Evolutionary conservation across 371 early-diverging fungal genomes (phyloP), one percentile per base, ranked within the genome.

Genomic region (Rhizopus sp.): DNA sequence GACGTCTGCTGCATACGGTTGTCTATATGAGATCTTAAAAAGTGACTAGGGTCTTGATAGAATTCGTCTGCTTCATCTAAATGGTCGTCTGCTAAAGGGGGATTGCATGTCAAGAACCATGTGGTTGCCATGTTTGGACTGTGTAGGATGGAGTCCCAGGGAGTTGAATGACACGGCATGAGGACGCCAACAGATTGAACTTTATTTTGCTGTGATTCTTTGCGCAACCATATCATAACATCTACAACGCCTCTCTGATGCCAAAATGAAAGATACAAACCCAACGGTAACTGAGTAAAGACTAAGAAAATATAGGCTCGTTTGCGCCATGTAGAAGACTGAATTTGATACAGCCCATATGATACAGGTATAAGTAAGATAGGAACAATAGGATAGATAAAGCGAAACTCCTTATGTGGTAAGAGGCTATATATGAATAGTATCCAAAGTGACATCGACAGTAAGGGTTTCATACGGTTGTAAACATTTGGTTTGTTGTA

Each of bases 81-180:
- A 31, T 31, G 34, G 4, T 69, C 31, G 4, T 40, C 53, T 15
- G 50, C 69, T 6, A 95, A 57, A 2, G 95, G 96, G 6, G 98
- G 98, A 33, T 94, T 93, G 67, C 97, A 97, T 4, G 93, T 89
- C 40, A 97, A 67, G 53, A 93, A 93, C 83, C 92, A 86, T 87
- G 93, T 87, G 4, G 81, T 49, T 7, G 44, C 48, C 0, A 60
- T 29, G 29, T 70, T 46, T 0, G 61, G 53, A 5, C 58, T 55
- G 58, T 95, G 95, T 2, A 95, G 29, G 52, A 88, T 72, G 29
- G 90, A 86, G 47, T 91, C 86, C 78, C 84, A 93, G 4, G 97
- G 98, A 0, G 97, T 95, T 2, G 95, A 95, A 68, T 97, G 97
- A 57, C 98, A 97, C 1, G 98, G 97, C 94, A 94, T 96, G 37